phyloP scores from a whole-genome alignment of 805 yeast species.

The Saturnispora ahearnii region DNA sequence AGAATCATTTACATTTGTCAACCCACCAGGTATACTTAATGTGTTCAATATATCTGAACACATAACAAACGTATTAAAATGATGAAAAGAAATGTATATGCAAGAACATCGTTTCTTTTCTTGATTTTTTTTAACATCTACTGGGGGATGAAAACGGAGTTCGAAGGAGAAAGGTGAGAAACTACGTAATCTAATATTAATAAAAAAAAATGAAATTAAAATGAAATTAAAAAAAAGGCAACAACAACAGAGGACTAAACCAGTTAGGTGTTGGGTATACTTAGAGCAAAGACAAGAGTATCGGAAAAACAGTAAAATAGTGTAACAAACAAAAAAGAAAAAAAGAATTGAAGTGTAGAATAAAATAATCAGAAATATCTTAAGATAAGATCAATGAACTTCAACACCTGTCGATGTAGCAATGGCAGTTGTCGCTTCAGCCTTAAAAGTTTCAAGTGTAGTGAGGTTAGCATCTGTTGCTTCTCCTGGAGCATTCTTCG shows the following conservation, averaged over 20 bases:
- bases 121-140: too few relatives aligned
- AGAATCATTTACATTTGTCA: background rate
- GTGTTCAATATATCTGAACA: background rate
- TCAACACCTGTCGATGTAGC: constrained; percentile 14
- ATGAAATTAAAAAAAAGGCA: too few relatives aligned
- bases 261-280: too few relatives aligned
- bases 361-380: background rate
- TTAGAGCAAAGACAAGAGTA: too few relatives aligned
- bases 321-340: background rate
- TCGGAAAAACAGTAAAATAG: too few relatives aligned
- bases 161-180: too few relatives aligned
- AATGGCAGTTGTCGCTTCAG: constrained; percentile 5
- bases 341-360: background rate
- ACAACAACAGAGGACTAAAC: too few relatives aligned
- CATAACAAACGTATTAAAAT: background rate
- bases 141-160: too few relatives aligned
- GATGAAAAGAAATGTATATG: too few relatives aligned
- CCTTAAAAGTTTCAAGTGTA: constrained; percentile 1
- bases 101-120: too few relatives aligned
- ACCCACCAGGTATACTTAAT: background rate
- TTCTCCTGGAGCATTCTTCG: background rate
- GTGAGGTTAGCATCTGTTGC: constrained; percentile 2
- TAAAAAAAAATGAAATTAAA: too few relatives aligned
- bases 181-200: too few relatives aligned
- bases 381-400: constrained; percentile 23